Base-by-base conservation (phyloP, 2,329 filamentous ascomycete species). In the Xylariaceae sp. region DNA sequence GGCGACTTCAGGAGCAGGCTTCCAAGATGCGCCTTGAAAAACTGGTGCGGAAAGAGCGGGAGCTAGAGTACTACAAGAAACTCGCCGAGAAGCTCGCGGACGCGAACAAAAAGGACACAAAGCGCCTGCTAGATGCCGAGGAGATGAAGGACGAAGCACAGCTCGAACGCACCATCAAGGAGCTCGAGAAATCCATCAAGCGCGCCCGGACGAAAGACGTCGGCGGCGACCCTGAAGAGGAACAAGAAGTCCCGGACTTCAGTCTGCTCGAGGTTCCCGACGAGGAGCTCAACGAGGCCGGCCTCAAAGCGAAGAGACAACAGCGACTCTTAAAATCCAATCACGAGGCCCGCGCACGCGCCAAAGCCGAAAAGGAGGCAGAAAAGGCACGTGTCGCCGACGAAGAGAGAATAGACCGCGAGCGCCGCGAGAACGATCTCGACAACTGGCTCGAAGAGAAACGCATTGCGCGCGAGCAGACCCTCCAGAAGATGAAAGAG, bases 1-100 rank as follows among this genome's bases (percentile, higher is more conserved):
- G 93, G 53, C 78, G 94, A 37, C 64, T 98, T 21, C 93, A 98
- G 65, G 90, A 96, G 59, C 93, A 98, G 67, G 93, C 93, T 0
- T 92, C 92, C 8, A 97, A 95, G 67, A 95, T 96, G 89, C 85
- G 93, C 6, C 72, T 98, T 1, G 93, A 98, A 54, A 95, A 95
- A 59, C 74, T 98, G 37, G 88, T 97, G 64, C 87, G 88, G 61
- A 98, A 98, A 67, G 93, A 98, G 68, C 83, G 95, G 62, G 91
- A 97, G 63, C 72, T 97, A 2, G 91, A 95, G 56, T 96, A 95
- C 67, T 96, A 91, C 73, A 90, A 89, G 62, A 81, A 89, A 48
- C 71, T 98, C 4, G 89, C 94, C 60, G 66, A 73, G 25, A 82
- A 81, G 52, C 73, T 96, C 8, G 77, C 75, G 2, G 82, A 85